These are phyloP conservation scores for Rhypophila decipiens DNA, from an alignment of 495 filamentous ascomycete genomes.

Conservation along the genomic window DNA sequence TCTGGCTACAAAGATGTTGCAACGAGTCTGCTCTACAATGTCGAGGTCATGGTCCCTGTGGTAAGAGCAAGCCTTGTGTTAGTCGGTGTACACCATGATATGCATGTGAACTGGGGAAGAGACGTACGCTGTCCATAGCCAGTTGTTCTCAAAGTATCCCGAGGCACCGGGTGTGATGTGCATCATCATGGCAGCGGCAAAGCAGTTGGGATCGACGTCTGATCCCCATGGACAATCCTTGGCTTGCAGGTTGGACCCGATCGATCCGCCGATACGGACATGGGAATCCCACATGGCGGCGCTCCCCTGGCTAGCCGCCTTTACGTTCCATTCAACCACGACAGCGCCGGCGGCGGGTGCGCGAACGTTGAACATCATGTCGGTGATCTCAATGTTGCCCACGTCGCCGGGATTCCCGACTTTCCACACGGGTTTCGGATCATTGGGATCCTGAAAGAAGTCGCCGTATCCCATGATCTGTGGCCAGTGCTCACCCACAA, in stretches of 20 bases:
- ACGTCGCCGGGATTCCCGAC: slow-evolving; percentile 46
- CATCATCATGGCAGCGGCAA: slow-evolving; percentile 45
- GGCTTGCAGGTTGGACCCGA: slow-evolving; percentile 61
- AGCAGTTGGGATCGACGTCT: slow-evolving; percentile 42
- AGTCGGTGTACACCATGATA: no score
- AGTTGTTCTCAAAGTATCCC: slow-evolving; percentile 55
- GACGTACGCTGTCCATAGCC: no score
- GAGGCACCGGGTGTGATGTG: slow-evolving; percentile 42
- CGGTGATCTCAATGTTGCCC: slow-evolving; percentile 46
- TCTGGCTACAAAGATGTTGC: slow-evolving; percentile 78
- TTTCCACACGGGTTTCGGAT: slow-evolving; percentile 40
- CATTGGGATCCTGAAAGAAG: slow-evolving; percentile 35
- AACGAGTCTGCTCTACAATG: no score
- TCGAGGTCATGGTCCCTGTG: background rate
- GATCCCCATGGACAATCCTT: no score
- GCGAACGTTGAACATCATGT: slow-evolving; percentile 29
- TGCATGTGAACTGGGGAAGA: no score
- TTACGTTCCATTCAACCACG: slow-evolving; percentile 29
- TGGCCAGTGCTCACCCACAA: slow-evolving; percentile 24
- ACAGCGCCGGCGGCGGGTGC: slow-evolving; percentile 26
- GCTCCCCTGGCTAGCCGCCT: slow-evolving; percentile 4
- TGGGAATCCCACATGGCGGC: slow-evolving; percentile 28
- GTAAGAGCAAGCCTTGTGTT: no score
- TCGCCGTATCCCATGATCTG: slow-evolving; percentile 27
- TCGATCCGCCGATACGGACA: slow-evolving; percentile 42